These are phyloP conservation scores for Chamaenerion angustifolium DNA, from an alignment of 345 rosid genomes.

Conservation along the genomic window DNA sequence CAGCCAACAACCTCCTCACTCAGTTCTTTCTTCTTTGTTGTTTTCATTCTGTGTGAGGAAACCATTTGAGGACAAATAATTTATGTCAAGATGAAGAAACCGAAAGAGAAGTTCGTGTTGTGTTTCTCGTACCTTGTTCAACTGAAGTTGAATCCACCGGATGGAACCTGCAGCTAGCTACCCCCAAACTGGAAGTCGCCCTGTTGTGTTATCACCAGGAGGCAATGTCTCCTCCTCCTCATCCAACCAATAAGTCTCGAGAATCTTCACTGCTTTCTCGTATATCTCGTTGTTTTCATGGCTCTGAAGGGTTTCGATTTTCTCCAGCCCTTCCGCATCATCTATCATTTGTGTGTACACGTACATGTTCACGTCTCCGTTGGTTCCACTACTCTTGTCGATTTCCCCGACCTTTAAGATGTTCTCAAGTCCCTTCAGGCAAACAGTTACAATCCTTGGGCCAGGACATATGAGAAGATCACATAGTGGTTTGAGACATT, in stretches of 20 bases:
- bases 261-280: slow-evolving; percentile 77
- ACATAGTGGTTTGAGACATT: slow-evolving; percentile 73
- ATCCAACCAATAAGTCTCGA: slow-evolving; percentile 77
- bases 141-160: too few relatives aligned
- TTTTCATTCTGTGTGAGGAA: too few relatives aligned
- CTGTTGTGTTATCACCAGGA: slow-evolving; percentile 29
- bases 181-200: slow-evolving; percentile 56
- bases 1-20: too few relatives aligned
- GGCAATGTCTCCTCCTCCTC: slow-evolving; percentile 67
- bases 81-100: too few relatives aligned
- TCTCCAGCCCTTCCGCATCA: slow-evolving; percentile 76
- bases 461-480: slow-evolving; percentile 79
- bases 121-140: background rate
- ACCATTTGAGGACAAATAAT: too few relatives aligned
- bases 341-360: slow-evolving; percentile 56
- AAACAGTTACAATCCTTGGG: slow-evolving; percentile 68
- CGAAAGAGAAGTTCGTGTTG: too few relatives aligned
- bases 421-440: slow-evolving; percentile 50
- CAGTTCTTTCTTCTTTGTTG: too few relatives aligned
- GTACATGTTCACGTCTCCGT: slow-evolving; percentile 46
- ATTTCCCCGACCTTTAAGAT: slow-evolving; percentile 76
- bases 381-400: slow-evolving; percentile 40
- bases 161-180: slow-evolving; percentile 37
- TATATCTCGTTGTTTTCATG: slow-evolving; percentile 76
- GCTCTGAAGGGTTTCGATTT: slow-evolving; percentile 69